Conservation (phyloP, 352 stramenopile species). For the Blastocystis sp. region DNA sequence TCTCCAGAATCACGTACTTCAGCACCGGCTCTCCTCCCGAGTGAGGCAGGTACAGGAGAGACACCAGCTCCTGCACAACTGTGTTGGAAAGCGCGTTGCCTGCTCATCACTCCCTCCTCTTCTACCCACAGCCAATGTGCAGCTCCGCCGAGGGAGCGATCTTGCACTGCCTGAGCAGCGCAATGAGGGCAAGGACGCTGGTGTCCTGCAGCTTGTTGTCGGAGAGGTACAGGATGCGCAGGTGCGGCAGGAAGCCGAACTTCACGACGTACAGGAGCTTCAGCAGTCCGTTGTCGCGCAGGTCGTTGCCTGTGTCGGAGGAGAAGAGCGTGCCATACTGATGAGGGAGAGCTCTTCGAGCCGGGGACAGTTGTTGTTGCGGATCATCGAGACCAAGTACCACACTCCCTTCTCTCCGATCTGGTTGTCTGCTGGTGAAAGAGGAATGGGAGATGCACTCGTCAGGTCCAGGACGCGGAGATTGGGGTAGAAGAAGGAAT, state of each 20-base stretch:
- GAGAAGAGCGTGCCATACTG: not conserved
- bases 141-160: conserved; percentile 29
- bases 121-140: conserved; percentile 32
- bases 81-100: conserved; percentile 32
- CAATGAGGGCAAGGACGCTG: conserved; percentile 8
- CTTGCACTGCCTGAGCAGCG: not conserved
- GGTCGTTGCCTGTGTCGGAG: conserved; percentile 4
- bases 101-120: not conserved
- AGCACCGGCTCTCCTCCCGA: not conserved
- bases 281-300: conserved; percentile 45
- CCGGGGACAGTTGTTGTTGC: conserved; percentile 56
- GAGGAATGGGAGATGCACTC: not conserved
- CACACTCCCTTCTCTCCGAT: conserved; percentile 23
- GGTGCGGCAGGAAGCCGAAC: conserved; percentile 49
- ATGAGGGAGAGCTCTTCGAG: conserved; percentile 54
- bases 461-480: conserved; percentile 54
- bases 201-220: conserved; percentile 49
- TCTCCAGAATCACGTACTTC: conserved; percentile 64
- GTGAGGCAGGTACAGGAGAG: conserved; percentile 32
- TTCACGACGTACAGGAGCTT: conserved; percentile 52
- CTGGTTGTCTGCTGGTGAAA: conserved; percentile 19
- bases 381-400: conserved; percentile 45
- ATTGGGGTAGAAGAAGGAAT: conserved; percentile 35
- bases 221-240: conserved; percentile 49
- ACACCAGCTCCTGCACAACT: conserved; percentile 42